phyloP scores from a whole-genome alignment of 1,139 yeast species.

The Pichia sp. region DNA sequence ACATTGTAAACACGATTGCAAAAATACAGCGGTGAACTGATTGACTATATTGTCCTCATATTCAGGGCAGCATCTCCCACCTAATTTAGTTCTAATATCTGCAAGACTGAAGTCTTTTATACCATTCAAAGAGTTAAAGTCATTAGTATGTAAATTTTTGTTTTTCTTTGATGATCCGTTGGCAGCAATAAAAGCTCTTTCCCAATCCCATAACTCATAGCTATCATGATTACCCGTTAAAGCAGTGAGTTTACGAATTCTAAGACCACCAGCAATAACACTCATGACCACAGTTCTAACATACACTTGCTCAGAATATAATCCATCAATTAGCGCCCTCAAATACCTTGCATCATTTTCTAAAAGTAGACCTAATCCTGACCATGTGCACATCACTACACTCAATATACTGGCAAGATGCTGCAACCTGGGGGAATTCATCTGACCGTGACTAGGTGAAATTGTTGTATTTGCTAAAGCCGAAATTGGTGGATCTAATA shows the following conservation, averaged over 20 bases:
- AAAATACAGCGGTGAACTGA: conserved; percentile 61
- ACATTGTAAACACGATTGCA: conserved; percentile 51
- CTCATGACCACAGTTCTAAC: conserved; percentile 67
- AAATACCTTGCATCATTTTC: conserved; percentile 55
- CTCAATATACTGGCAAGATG: conserved; percentile 60
- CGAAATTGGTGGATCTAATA: conserved; percentile 43
- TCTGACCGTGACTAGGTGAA: conserved; percentile 32
- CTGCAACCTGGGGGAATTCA: conserved; percentile 52
- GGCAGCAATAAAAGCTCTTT: conserved; percentile 3
- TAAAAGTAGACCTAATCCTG: conserved; percentile 69
- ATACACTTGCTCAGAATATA: conserved; percentile 51
- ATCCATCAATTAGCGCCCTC: conserved; percentile 55
- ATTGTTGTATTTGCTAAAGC: neutral
- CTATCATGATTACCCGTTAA: conserved; percentile 10
- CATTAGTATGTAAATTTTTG: neutral
- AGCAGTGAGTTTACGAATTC: conserved; percentile 52
- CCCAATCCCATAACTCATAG: conserved; percentile 14
- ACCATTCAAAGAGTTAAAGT: neutral
- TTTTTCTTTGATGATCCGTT: neutral
- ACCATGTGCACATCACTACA: conserved; percentile 62
- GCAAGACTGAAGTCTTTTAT: neutral
- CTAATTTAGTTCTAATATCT: conserved; percentile 7
- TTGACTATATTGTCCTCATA: conserved; percentile 34
- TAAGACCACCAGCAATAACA: conserved; percentile 61
- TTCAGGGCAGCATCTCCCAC: conserved; percentile 24